Conservation (phyloP, 1,139 yeast genomes). For the Kodamaea sp. region DNA sequence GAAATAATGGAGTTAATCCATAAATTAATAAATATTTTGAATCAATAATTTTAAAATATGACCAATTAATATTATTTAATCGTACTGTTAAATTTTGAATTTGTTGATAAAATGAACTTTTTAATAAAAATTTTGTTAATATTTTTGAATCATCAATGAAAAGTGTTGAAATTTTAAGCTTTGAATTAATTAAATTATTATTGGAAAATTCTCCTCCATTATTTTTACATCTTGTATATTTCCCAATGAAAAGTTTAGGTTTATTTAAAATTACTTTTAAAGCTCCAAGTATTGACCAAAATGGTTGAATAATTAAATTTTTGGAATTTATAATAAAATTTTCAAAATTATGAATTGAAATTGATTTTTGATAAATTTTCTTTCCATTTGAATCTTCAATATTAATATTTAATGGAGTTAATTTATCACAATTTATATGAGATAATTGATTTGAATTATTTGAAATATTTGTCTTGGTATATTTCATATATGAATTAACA, state of each 20-base stretch:
- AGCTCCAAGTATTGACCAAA: conserved; percentile 68
- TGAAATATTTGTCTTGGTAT: conserved; percentile 11
- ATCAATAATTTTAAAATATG: conserved; percentile 37
- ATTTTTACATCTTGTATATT: conserved; percentile 15
- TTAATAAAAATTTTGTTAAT: conserved; percentile 41
- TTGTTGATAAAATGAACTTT: conserved; percentile 17
- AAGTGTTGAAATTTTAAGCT: conserved; percentile 22
- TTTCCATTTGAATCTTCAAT: conserved; percentile 8
- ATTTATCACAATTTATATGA: conserved; percentile 15
- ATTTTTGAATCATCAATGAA: conserved; percentile 34
- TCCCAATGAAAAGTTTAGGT: conserved; percentile 30
- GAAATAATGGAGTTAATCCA: conserved; percentile 65
- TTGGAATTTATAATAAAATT: conserved; percentile 44
- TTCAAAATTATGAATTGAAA: conserved; percentile 55
- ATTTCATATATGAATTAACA: conserved; percentile 28
- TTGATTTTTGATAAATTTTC: conserved; percentile 24
- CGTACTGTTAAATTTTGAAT: conserved; percentile 33
- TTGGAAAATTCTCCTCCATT: conserved; percentile 26
- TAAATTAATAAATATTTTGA: conserved; percentile 48
- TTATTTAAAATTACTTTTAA: conserved; percentile 50
- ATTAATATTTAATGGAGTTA: conserved; percentile 13
- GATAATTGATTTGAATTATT: conserved; percentile 1
- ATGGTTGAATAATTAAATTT: conserved; percentile 46
- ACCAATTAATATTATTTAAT: conserved; percentile 63
- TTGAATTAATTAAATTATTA: background rate